These are phyloP conservation scores for Incumbomyces lentus DNA, from an alignment of 2,329 filamentous ascomycete species.

Conservation along the genomic window DNA sequence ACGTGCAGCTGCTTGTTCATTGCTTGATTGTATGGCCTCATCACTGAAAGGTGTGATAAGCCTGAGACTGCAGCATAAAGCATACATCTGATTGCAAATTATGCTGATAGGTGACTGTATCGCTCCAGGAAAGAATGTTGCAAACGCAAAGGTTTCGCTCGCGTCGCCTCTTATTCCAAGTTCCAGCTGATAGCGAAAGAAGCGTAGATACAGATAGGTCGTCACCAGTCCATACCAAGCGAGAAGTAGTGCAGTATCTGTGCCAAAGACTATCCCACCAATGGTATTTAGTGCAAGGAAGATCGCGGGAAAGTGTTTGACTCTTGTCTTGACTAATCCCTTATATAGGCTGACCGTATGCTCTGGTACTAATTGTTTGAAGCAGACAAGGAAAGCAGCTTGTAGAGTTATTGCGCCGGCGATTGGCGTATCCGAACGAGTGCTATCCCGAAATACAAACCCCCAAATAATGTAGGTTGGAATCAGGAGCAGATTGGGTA, in stretches of 20 bases:
- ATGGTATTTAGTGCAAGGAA: constrained; percentile 63
- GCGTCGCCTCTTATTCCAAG: constrained; percentile 64
- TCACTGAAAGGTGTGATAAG: constrained; percentile 78
- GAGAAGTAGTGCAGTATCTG: constrained; percentile 69
- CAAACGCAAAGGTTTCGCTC: constrained; percentile 91
- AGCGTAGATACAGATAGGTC: constrained; percentile 92
- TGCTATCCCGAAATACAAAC: constrained; percentile 43
- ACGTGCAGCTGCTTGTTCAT: constrained; percentile 58
- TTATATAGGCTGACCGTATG: constrained; percentile 93
- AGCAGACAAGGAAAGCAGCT: constrained; percentile 87
- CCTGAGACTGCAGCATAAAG: constrained; percentile 60
- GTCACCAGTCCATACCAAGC: constrained; percentile 71
- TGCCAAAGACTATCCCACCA: constrained; percentile 53
- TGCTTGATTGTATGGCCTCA: constrained; percentile 64
- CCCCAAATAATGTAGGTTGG: constrained; percentile 64
- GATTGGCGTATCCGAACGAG: constrained; percentile 56
- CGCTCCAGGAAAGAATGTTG: constrained; percentile 85
- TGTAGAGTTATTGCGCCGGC: constrained; percentile 83
- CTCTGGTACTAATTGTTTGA: constrained; percentile 93
- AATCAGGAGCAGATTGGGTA: constrained; percentile 72
- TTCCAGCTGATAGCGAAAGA: constrained; percentile 64
- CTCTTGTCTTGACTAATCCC: constrained; percentile 77
- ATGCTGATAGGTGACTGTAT: constrained; percentile 67
- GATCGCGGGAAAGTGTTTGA: constrained; percentile 68
- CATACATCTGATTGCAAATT: constrained; percentile 65